Evolutionary conservation across 1,284 basidiomycete species (phyloP).

Genomic region (Cystobasidium sp.): DNA sequence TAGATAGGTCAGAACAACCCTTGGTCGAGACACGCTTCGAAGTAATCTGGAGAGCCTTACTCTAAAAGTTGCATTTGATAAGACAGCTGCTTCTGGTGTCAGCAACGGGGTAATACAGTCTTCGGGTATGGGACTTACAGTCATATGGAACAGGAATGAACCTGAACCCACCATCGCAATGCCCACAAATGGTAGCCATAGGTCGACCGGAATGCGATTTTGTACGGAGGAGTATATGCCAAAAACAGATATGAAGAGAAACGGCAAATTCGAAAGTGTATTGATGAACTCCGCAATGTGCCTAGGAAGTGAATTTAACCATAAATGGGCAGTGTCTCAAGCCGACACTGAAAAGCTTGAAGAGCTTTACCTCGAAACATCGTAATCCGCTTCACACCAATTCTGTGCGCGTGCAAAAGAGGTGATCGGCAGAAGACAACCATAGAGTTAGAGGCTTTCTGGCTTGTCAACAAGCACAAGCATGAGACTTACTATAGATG

Average conservation of each 20-base stretch:
- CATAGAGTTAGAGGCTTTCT: not conserved
- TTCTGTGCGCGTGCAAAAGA: slow-evolving; percentile 20
- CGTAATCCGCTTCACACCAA: slow-evolving; percentile 44
- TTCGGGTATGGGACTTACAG: not conserved
- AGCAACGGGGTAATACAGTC: not conserved
- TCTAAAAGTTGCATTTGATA: slow-evolving; percentile 41
- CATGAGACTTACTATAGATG: slow-evolving; percentile 27
- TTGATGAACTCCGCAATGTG: slow-evolving; percentile 40
- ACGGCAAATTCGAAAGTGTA: slow-evolving; percentile 42
- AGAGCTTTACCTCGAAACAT: slow-evolving; percentile 29
- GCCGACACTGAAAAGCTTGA: not conserved
- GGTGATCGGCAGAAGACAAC: slow-evolving; percentile 1
- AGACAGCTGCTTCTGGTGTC: slow-evolving; percentile 18
- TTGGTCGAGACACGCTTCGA: not conserved
- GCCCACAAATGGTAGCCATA: slow-evolving; percentile 31
- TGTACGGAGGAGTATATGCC: slow-evolving; percentile 22
- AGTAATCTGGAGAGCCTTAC: slow-evolving; percentile 8
- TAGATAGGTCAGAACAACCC: not conserved
- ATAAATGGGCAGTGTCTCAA: too few relatives aligned
- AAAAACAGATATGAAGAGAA: slow-evolving; percentile 25
- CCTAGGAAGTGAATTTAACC: too few relatives aligned
- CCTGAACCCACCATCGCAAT: slow-evolving; percentile 33
- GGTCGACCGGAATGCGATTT: slow-evolving; percentile 18
- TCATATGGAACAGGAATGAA: slow-evolving; percentile 36
- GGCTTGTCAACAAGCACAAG: not conserved